These are phyloP conservation scores for Fonsecaea pedrosoi DNA, from an alignment of 2,329 filamentous ascomycete genomes.

Conservation along the genomic window DNA sequence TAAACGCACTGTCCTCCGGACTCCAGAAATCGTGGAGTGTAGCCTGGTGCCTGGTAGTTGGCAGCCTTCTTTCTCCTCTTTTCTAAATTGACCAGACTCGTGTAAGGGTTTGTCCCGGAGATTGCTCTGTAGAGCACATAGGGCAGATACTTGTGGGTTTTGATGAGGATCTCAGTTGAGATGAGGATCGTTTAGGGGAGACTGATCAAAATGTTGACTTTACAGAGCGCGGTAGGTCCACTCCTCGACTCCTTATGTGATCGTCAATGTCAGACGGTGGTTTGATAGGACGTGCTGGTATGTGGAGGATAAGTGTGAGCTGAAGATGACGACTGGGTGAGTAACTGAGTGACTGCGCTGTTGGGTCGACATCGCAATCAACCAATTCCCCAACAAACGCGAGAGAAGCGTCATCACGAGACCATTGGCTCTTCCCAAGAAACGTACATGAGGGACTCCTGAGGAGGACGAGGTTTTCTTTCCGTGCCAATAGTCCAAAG, in stretches of 20 bases:
- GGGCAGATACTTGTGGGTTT: not conserved
- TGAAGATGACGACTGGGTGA: no score
- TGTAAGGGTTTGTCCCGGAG: not conserved
- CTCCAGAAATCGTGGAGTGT: not conserved
- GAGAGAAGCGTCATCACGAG: no score
- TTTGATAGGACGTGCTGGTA: not conserved
- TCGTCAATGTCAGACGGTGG: not conserved
- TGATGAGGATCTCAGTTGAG: not conserved
- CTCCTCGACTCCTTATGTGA: not conserved
- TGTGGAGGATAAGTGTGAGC: no score
- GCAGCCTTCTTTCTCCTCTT: not conserved
- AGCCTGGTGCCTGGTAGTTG: not conserved
- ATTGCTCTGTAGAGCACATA: not conserved
- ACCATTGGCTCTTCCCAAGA: no score
- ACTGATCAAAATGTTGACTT: not conserved
- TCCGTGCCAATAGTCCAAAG: no score
- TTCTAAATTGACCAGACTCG: not conserved
- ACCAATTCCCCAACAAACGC: no score
- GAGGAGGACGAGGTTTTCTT: no score
- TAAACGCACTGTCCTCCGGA: slow-evolving; percentile 9
- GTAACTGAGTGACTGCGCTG: no score
- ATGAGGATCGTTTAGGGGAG: not conserved
- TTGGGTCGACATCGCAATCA: no score
- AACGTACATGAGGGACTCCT: no score
- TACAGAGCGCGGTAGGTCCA: not conserved